A percentile compares a stretch with the other conserved stretches of the same genome.
Evolutionary conservation across 2,329 filamentous ascomycete species (phyloP).

Genomic region (Periconia macrospinosa): DNA sequence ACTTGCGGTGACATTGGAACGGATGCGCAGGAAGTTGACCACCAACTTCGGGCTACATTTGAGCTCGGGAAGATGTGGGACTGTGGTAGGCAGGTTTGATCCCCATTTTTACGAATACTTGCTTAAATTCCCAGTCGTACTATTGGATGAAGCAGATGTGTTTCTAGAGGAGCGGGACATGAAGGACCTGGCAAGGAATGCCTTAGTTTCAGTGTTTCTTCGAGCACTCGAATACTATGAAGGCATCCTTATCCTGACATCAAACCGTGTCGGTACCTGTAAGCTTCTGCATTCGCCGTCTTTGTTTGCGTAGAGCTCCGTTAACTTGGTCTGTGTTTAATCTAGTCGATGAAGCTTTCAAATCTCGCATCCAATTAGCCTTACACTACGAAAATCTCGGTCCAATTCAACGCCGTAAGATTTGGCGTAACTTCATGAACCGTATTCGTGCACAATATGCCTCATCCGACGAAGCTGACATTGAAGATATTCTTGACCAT

Average conservation of each 20-base stretch:
- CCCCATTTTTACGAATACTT: too few species aligned
- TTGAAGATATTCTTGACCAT: neutral
- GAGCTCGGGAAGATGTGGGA: too few species aligned
- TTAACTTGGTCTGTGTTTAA: too few species aligned
- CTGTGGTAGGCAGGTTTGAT: too few species aligned
- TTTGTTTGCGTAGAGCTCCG: too few species aligned
- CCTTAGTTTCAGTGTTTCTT: neutral
- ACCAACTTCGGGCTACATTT: too few species aligned
- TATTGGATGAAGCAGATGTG: too few species aligned
- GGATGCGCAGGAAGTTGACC: conserved; percentile 50
- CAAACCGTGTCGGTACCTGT: conserved; percentile 23
- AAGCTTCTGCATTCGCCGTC: too few species aligned
- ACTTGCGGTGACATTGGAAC: conserved; percentile 75
- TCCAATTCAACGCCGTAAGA: neutral
- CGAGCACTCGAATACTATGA: conserved; percentile 79
- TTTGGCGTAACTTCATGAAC: neutral
- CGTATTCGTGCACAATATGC: neutral
- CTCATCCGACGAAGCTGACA: neutral
- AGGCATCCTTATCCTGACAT: conserved; percentile 15
- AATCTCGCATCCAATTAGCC: conserved; percentile 10
- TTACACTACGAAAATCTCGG: neutral
- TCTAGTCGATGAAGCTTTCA: conserved; percentile 26
- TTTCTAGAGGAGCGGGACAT: too few species aligned
- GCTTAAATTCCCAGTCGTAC: too few species aligned
- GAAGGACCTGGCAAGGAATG: too few species aligned